Evolutionary conservation across 2,329 filamentous ascomycete genomes (phyloP).

Genomic region (Aspergillus texensis): DNA sequence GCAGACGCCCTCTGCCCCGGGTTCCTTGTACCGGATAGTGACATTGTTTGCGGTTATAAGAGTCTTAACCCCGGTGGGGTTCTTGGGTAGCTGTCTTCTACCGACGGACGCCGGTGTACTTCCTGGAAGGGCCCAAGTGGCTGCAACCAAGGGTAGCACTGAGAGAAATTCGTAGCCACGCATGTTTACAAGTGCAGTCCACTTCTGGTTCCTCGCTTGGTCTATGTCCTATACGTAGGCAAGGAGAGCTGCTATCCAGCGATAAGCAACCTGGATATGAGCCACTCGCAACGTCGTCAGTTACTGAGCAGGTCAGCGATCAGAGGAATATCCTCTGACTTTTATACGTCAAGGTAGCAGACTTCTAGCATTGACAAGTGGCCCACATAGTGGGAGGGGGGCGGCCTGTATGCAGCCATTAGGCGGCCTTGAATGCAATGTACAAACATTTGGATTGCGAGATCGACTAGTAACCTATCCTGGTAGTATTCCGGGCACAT

Average conservation of each 20-base stretch:
- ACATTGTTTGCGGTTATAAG: constrained; percentile 47
- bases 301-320: background rate
- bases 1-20: constrained; percentile 53
- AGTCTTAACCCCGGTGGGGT: constrained; percentile 41
- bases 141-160: constrained; percentile 25
- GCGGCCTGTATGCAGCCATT: background rate
- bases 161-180: constrained; percentile 23
- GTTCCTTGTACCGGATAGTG: constrained; percentile 62
- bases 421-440: background rate
- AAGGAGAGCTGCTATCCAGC: background rate
- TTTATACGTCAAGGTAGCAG: background rate
- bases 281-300: background rate
- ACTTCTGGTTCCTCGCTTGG: background rate
- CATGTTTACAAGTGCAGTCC: constrained; percentile 20
- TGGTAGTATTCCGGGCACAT: constrained; percentile 7
- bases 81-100: constrained; percentile 38
- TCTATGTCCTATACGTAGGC: background rate
- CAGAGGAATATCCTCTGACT: background rate
- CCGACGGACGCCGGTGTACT: constrained; percentile 16
- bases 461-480: constrained; percentile 4
- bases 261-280: background rate
- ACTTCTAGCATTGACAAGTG: background rate
- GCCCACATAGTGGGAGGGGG: constrained; percentile 12
- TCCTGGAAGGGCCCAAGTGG: constrained; percentile 11
- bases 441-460: background rate